Evolutionary conservation across 768 basidiomycete species (phyloP).

Genomic region (Termitomyces titanicus): DNA sequence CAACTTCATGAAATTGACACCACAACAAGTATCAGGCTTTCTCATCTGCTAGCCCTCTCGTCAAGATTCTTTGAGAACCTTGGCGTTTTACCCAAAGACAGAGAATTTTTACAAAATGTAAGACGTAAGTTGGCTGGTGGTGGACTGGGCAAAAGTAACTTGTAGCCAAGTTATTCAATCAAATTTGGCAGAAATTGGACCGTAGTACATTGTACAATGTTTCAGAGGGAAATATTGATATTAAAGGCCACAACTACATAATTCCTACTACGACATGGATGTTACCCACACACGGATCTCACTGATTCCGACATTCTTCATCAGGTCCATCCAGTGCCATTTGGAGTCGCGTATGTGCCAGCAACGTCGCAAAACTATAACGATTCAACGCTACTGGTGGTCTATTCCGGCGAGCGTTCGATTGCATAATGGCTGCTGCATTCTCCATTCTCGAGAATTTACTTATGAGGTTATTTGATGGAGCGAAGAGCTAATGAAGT

Average conservation of each 20-base stretch:
- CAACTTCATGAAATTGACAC: slow-evolving; percentile 13
- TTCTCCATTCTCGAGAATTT: slow-evolving; percentile 51
- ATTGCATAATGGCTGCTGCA: slow-evolving; percentile 50
- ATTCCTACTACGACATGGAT: neutral
- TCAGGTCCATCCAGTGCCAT: slow-evolving; percentile 19
- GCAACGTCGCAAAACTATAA: slow-evolving; percentile 22
- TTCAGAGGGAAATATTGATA: neutral
- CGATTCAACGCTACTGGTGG: slow-evolving; percentile 24
- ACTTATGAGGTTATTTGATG: slow-evolving; percentile 38
- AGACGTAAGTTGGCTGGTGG: slow-evolving; percentile 11
- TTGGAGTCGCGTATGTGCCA: slow-evolving; percentile 21
- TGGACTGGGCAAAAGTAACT: slow-evolving; percentile 15
- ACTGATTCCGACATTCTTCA: slow-evolving; percentile 27
- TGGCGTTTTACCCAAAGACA: slow-evolving; percentile 12
- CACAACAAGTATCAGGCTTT: slow-evolving; percentile 17
- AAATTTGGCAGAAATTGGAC: slow-evolving; percentile 9
- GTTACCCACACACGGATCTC: neutral
- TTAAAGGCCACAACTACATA: too few relatives aligned
- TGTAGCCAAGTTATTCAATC: slow-evolving; percentile 4
- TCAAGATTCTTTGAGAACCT: slow-evolving; percentile 11
- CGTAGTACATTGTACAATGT: neutral
- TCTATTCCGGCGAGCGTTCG: slow-evolving; percentile 42
- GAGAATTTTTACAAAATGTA: slow-evolving; percentile 12
- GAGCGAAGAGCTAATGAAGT: slow-evolving; percentile 58
- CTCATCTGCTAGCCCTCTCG: slow-evolving; percentile 15